These are phyloP conservation scores for Penicillium herquei DNA, from an alignment of 495 filamentous ascomycete genomes.

Conservation along the genomic window DNA sequence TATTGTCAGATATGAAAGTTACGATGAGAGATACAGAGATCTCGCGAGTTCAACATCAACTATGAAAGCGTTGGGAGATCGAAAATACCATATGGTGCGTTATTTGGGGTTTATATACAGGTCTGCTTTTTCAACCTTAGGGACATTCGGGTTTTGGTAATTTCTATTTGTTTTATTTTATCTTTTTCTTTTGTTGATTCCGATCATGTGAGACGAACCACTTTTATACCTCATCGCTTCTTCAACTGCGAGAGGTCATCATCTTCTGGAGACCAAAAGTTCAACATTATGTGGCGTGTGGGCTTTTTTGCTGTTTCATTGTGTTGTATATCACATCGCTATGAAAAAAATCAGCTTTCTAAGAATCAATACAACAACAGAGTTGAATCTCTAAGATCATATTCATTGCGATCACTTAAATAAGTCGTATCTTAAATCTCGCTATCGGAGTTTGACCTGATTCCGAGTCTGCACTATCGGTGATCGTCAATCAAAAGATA, in stretches of 20 bases:
- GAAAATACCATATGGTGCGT: constrained; percentile 35
- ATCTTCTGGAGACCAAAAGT: constrained; percentile 42
- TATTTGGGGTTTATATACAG: constrained; percentile 42
- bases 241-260: constrained; percentile 37
- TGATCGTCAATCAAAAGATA: neutral
- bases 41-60: constrained; percentile 35
- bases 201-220: constrained; percentile 36
- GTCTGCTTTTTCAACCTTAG: constrained; percentile 53
- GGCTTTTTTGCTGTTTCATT: constrained; percentile 18
- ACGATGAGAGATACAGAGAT: constrained; percentile 23
- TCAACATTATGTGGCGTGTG: constrained; percentile 27
- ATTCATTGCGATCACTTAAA: too few species aligned
- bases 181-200: constrained; percentile 12
- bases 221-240: constrained; percentile 29
- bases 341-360: constrained; percentile 4
- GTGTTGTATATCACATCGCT: constrained; percentile 8
- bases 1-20: constrained; percentile 19
- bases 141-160: constrained; percentile 43
- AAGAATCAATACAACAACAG: constrained; percentile 12
- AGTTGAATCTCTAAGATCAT: neutral
- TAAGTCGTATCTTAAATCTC: too few species aligned
- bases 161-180: constrained; percentile 12
- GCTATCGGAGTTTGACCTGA: neutral
- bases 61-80: constrained; percentile 22
- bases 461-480: neutral